Base-by-base conservation (phyloP, 2,329 filamentous ascomycete species). In the Colletotrichum plurivorum region DNA sequence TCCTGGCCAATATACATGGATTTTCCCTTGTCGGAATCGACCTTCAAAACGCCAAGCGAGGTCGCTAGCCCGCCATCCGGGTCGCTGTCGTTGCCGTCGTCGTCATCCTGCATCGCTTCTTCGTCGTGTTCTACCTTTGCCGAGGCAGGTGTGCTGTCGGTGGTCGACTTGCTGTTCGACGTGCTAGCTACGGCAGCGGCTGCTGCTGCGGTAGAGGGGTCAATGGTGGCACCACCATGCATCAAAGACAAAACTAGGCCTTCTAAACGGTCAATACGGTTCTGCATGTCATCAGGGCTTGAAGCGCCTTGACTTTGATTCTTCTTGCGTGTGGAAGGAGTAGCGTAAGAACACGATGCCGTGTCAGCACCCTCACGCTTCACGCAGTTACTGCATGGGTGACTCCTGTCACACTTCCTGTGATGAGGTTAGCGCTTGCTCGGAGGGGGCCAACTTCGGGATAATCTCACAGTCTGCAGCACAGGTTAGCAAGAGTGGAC, bases 211-310 rank as follows among this genome's bases (percentile, higher is more conserved):
- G 79, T 75, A 12, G 82, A 76, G 9, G 81, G 72, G 55, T 88
- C 85, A 62, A 86, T 76, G 61, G 83, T 84, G 72, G 87, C 83
- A 66, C 94, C 94, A 79, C 93, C 95, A 77, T 95, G 95, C 95
- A 98, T 98, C 77, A 98, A 82, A 31, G 94, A 97, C 73, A 98
- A 83, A 70, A 98, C 95, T 79, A 98, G 84, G 74, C 93, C 93
- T 86, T 98, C 95, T 73, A 98, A 87, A 75, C 95, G 90, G 84
- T 98, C 95, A 83, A 98, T 98, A 79, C 96, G 93, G 78, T 97
- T 97, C 84, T 98, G 95, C 95, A 98, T 98, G 81, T 98, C 95
- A 86, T 97, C 95, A 57, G 95, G 94, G 74, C 81, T 90, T 63
- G 86, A 82, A 74, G 86, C 81, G 69, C 79, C 87, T 85, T 82